Conservation (phyloP, 768 basidiomycete genomes). For the Serendipita sp. region DNA sequence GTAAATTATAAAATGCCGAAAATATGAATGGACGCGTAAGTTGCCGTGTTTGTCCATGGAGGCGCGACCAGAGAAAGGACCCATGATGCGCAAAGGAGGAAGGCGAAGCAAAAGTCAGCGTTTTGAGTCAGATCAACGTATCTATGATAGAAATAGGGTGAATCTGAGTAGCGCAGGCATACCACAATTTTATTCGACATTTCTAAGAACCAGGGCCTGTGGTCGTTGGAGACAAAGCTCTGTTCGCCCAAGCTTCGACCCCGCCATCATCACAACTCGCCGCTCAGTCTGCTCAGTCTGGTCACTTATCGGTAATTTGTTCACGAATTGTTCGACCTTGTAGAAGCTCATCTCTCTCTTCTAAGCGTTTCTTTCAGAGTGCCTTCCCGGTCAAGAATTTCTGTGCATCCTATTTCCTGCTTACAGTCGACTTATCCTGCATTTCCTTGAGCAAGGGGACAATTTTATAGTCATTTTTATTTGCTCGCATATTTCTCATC, state of each 20-base stretch:
- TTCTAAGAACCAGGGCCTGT: neutral
- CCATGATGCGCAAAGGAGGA: neutral
- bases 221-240: neutral
- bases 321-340: neutral
- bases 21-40: too few species aligned
- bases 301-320: neutral
- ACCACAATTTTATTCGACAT: slow-evolving; percentile 3
- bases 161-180: neutral
- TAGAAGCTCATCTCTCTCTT: too few species aligned
- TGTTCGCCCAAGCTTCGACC: neutral
- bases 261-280: neutral
- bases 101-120: neutral
- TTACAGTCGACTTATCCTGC: too few species aligned
- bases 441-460: too few species aligned
- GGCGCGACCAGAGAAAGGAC: neutral
- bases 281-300: neutral
- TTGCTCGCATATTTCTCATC: too few species aligned
- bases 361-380: too few species aligned
- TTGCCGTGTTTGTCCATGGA: neutral
- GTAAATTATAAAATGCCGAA: too few species aligned
- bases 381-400: too few species aligned
- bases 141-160: neutral
- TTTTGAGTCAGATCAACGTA: too few species aligned
- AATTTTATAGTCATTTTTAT: too few species aligned
- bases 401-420: too few species aligned